phyloP scores from a whole-genome alignment of 371 early-diverging fungal species.

The Syncephalastrum racemosum region DNA sequence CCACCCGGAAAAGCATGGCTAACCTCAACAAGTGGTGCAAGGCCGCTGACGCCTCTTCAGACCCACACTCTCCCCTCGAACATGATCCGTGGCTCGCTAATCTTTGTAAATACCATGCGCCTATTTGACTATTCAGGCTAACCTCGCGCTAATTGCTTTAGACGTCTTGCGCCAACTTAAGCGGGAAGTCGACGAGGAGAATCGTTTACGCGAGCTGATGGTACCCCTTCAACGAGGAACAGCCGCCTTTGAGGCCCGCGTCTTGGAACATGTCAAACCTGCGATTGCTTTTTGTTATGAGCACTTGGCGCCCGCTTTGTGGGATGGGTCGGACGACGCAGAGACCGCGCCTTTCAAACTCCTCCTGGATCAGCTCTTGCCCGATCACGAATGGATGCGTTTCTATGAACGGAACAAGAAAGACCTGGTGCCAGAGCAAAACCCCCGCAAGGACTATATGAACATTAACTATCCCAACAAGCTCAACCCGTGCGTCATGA shows the following conservation, averaged over 20 bases:
- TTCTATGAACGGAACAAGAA: slow-evolving; percentile 30
- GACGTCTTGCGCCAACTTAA: slow-evolving; percentile 44
- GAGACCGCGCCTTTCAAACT: slow-evolving; percentile 23
- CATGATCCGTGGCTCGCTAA: slow-evolving; percentile 47
- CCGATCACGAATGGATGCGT: slow-evolving; percentile 32
- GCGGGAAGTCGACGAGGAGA: slow-evolving; percentile 44
- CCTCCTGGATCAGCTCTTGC: slow-evolving; percentile 26
- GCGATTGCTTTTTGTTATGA: slow-evolving; percentile 28
- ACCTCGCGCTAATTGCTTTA: slow-evolving; percentile 4
- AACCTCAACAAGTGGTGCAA: slow-evolving; percentile 32
- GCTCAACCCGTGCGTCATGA: slow-evolving; percentile 38
- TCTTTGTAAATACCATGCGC: slow-evolving; percentile 26
- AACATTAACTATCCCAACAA: slow-evolving; percentile 52
- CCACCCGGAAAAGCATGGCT: slow-evolving; percentile 36
- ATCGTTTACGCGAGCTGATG: slow-evolving; percentile 36
- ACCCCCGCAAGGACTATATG: slow-evolving; percentile 34
- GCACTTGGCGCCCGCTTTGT: slow-evolving; percentile 16
- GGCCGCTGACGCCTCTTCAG: slow-evolving; percentile 19
- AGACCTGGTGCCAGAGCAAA: slow-evolving; percentile 34
- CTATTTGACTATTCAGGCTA: slow-evolving; percentile 5
- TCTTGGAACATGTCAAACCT: slow-evolving; percentile 21
- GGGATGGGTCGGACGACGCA: slow-evolving; percentile 23
- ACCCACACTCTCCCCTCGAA: slow-evolving; percentile 13
- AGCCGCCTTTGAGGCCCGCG: slow-evolving; percentile 23
- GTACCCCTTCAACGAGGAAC: slow-evolving; percentile 35